A percentile compares a stretch with the other conserved stretches of the same genome.
These are phyloP conservation scores for Saccharomycopsis sp. DNA, from an alignment of 805 yeast species.

Conservation along the genomic window DNA sequence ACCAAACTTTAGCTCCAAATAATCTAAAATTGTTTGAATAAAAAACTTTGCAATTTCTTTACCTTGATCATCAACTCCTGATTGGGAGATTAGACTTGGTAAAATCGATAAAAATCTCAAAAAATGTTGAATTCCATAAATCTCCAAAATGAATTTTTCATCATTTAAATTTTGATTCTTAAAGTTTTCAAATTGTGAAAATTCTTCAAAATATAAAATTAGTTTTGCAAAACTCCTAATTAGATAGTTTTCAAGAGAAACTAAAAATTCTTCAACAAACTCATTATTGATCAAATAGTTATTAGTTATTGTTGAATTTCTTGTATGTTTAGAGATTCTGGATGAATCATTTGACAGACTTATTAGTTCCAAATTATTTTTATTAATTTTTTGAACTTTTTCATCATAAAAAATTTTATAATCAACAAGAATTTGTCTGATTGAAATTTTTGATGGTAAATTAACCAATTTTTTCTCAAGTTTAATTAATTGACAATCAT, in stretches of 20 bases:
- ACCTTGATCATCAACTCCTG: slow-evolving; percentile 1
- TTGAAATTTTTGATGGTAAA: slow-evolving; percentile 50
- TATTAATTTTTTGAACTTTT: not conserved
- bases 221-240: slow-evolving; percentile 58
- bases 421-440: slow-evolving; percentile 40
- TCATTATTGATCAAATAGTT: slow-evolving; percentile 29
- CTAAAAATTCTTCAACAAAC: slow-evolving; percentile 51
- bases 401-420: slow-evolving; percentile 28
- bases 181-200: slow-evolving; percentile 21
- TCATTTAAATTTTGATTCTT: slow-evolving; percentile 19
- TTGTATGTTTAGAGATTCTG: too few species aligned
- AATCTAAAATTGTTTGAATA: slow-evolving; percentile 3
- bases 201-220: slow-evolving; percentile 64
- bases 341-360: too few species aligned
- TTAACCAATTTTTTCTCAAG: slow-evolving; percentile 59
- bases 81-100: slow-evolving; percentile 31
- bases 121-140: slow-evolving; percentile 78
- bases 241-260: slow-evolving; percentile 63
- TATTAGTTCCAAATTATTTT: too few species aligned
- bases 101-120: slow-evolving; percentile 64
- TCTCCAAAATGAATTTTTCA: slow-evolving; percentile 28
- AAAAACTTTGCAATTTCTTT: slow-evolving; percentile 5
- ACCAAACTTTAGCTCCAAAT: too few species aligned
- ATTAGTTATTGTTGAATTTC: not conserved
- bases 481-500: slow-evolving; percentile 89